phyloP scores from a whole-genome alignment of 1,284 basidiomycete species.

The Austroboletus niveus region DNA sequence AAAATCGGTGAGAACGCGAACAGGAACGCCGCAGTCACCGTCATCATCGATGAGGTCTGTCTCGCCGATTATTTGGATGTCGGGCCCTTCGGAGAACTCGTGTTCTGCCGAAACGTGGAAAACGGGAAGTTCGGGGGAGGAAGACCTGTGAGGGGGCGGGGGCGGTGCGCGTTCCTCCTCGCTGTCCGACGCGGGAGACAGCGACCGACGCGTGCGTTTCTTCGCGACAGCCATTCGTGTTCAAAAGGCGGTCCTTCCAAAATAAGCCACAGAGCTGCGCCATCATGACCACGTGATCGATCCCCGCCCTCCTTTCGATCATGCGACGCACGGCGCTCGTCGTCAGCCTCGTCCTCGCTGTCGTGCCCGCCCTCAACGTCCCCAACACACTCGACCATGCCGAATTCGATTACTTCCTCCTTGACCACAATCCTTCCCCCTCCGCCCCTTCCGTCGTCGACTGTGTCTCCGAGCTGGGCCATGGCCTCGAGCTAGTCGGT shows the following conservation, averaged over 20 bases:
- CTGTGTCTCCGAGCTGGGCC: slow-evolving; percentile 61
- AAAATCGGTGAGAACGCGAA: slow-evolving; percentile 52
- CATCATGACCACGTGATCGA: slow-evolving; percentile 24
- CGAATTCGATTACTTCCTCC: slow-evolving; percentile 88
- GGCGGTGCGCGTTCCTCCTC: slow-evolving; percentile 13
- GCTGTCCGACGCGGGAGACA: slow-evolving; percentile 18
- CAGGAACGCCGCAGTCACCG: slow-evolving; percentile 41
- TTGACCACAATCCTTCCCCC: slow-evolving; percentile 65
- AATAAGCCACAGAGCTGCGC: slow-evolving; percentile 1
- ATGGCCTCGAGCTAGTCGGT: slow-evolving; percentile 87
- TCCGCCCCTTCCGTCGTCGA: slow-evolving; percentile 52
- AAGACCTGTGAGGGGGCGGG: background rate
- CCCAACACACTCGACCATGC: slow-evolving; percentile 60
- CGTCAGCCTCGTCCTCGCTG: slow-evolving; percentile 34
- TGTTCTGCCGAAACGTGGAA: slow-evolving; percentile 20
- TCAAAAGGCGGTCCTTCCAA: slow-evolving; percentile 4
- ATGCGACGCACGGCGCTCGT: slow-evolving; percentile 9
- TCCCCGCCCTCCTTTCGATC: background rate
- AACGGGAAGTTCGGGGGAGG: slow-evolving; percentile 1
- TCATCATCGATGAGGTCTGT: slow-evolving; percentile 27
- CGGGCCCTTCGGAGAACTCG: slow-evolving; percentile 28
- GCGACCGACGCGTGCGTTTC: slow-evolving; percentile 29
- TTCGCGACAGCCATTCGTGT: slow-evolving; percentile 18
- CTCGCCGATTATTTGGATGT: slow-evolving; percentile 36
- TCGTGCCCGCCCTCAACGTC: slow-evolving; percentile 34